A percentile compares a stretch with the other conserved stretches of the same genome.
Conservation (phyloP, 2,329 filamentous ascomycete species). For the Hysterium pulicare region DNA sequence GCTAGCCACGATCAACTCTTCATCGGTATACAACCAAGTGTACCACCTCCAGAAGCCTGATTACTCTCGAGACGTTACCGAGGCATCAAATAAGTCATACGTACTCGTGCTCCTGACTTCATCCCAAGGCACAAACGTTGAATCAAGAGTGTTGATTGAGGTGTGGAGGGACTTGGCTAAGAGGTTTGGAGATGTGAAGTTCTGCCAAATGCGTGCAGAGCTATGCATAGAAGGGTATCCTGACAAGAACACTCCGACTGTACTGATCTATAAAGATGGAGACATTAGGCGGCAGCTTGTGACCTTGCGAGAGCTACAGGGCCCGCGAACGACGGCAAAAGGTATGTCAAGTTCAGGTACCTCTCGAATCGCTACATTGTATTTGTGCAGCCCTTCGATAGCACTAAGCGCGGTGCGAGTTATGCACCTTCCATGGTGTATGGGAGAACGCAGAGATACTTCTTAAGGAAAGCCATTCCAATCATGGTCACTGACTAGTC, state of each 20-base stretch:
- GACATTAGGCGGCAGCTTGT: conserved; percentile 90
- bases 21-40: conserved; percentile 81
- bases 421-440: too few species aligned
- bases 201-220: conserved; percentile 89
- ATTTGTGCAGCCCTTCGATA: too few species aligned
- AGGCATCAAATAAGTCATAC: conserved; percentile 69
- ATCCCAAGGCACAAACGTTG: conserved; percentile 72
- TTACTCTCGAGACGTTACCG: conserved; percentile 86
- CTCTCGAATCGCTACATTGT: too few species aligned
- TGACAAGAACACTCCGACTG: conserved; percentile 89
- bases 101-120: conserved; percentile 80
- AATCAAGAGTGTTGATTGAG: conserved; percentile 78
- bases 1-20: conserved; percentile 69
- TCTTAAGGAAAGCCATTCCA: too few species aligned
- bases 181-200: conserved; percentile 93
- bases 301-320: conserved; percentile 77
- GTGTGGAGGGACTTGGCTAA: conserved; percentile 80
- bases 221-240: conserved; percentile 97
- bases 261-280: conserved; percentile 86
- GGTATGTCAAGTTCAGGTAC: conserved; percentile 14
- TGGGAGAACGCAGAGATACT: too few species aligned
- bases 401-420: too few species aligned
- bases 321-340: conserved; percentile 39
- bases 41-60: conserved; percentile 95
- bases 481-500: too few species aligned